Conservation (phyloP, 129 eudicot species). For the Flaveria linearis region DNA sequence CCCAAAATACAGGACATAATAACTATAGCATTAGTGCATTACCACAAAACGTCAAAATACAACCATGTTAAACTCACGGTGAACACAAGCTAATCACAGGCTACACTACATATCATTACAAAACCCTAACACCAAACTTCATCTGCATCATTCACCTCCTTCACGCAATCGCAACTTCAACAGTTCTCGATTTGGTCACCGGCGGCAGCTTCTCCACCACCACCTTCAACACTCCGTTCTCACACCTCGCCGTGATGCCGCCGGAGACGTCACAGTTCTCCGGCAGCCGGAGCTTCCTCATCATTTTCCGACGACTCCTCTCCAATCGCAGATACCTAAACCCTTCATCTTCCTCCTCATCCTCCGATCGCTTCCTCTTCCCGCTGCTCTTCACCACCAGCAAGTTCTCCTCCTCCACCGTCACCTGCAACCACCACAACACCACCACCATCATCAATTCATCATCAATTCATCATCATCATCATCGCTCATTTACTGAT, state of each 20-base stretch:
- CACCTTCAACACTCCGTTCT: constrained; percentile 75
- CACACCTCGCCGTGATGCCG: constrained; percentile 64
- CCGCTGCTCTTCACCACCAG: constrained; percentile 67
- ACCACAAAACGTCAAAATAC: too few relatives aligned
- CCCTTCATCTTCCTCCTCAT: constrained; percentile 61
- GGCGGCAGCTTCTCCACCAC: constrained; percentile 72
- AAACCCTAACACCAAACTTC: not conserved
- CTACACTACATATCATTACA: not conserved
- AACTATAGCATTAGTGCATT: too few relatives aligned
- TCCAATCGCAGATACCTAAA: constrained; percentile 76
- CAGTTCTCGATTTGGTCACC: constrained; percentile 63
- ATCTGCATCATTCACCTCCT: not conserved
- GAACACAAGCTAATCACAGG: not conserved
- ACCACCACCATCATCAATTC: too few relatives aligned
- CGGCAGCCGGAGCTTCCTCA: constrained; percentile 73
- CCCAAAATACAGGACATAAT: too few relatives aligned
- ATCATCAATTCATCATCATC: too few relatives aligned
- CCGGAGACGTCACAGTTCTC: constrained; percentile 51
- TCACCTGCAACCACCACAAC: constrained; percentile 42
- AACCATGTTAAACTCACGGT: too few relatives aligned
- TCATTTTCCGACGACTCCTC: constrained; percentile 51
- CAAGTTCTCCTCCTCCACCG: constrained; percentile 65
- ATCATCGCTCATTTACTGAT: too few relatives aligned
- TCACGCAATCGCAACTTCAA: constrained; percentile 57
- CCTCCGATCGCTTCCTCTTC: constrained; percentile 73